A percentile compares a stretch with the other conserved stretches of the same genome.
Conservation (phyloP, 768 basidiomycete genomes). For the Tubosaeta sp. region DNA sequence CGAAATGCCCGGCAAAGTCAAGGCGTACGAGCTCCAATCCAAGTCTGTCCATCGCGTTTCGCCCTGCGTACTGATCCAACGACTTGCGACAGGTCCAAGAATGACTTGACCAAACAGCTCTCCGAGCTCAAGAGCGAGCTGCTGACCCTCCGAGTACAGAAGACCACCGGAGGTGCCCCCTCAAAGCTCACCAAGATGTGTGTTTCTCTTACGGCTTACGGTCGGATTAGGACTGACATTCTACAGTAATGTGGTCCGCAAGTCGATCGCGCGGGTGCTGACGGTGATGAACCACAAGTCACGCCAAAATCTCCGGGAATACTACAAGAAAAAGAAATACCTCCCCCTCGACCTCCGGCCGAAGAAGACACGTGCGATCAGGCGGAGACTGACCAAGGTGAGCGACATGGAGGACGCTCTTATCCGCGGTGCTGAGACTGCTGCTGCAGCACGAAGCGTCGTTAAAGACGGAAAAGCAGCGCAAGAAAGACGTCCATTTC, state of each 20-base stretch:
- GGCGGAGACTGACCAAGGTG: constrained; percentile 89
- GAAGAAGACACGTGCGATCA: constrained; percentile 98
- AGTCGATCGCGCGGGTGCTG: constrained; percentile 96
- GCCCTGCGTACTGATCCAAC: constrained; percentile 4
- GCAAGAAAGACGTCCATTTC: constrained; percentile 94
- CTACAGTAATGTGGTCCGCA: constrained; percentile 89
- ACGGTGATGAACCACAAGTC: constrained; percentile 99
- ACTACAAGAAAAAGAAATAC: constrained; percentile 97
- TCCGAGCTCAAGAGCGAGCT: constrained; percentile 94
- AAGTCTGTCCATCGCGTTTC: constrained; percentile 52
- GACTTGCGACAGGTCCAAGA: constrained; percentile 70
- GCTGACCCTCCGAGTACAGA: constrained; percentile 90
- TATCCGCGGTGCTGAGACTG: constrained; percentile 3
- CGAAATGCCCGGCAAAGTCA: constrained; percentile 88
- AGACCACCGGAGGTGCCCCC: constrained; percentile 93
- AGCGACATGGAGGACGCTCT: constrained; percentile 19
- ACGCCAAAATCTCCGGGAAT: constrained; percentile 94
- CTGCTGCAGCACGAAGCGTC: constrained; percentile 67
- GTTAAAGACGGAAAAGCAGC: constrained; percentile 86
- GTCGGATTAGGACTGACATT: not conserved
- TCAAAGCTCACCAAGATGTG: constrained; percentile 98
- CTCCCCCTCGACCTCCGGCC: constrained; percentile 94
- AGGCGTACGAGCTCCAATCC: constrained; percentile 94
- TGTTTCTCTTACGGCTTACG: constrained; percentile 26
- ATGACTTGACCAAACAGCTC: constrained; percentile 93